Evolutionary conservation across 352 stramenopile genomes (phyloP).

Genomic region (Paralagenidium karlingii): DNA sequence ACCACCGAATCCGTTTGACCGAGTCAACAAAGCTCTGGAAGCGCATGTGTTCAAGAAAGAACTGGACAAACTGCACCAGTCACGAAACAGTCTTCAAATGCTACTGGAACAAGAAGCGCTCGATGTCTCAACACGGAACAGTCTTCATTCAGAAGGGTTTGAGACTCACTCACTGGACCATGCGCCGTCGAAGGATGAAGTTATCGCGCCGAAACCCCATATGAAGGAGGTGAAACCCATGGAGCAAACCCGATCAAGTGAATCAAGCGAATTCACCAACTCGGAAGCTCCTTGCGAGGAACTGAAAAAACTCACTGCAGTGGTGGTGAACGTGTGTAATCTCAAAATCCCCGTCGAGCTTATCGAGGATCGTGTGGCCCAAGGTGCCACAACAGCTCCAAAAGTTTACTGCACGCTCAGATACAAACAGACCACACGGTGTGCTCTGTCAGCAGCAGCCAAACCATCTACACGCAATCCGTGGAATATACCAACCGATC

Average conservation of each 20-base stretch:
- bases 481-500: constrained; percentile 4
- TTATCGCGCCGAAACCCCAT: too few species aligned
- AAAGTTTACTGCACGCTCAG: constrained; percentile 79
- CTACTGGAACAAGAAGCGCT: too few species aligned
- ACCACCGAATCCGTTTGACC: too few species aligned
- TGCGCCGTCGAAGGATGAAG: too few species aligned
- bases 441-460: constrained; percentile 46
- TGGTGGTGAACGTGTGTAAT: constrained; percentile 65
- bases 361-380: constrained; percentile 20
- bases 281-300: constrained; percentile 43
- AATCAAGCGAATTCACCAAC: constrained; percentile 47
- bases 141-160: too few species aligned
- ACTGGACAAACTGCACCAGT: too few species aligned
- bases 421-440: constrained; percentile 64
- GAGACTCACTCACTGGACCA: too few species aligned
- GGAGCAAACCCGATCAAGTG: constrained; percentile 6
- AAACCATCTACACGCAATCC: constrained; percentile 18
- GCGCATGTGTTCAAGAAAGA: too few species aligned
- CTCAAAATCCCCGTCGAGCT: constrained; percentile 32
- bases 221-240: constrained; percentile 13
- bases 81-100: too few species aligned
- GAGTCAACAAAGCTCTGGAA: too few species aligned
- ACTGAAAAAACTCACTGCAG: constrained; percentile 48
- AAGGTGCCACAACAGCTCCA: constrained; percentile 20
- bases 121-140: too few species aligned